A percentile compares a stretch with the other conserved stretches of the same genome.
phyloP scores from a whole-genome alignment of 2,329 filamentous ascomycete species.

The Didymella pinodella region DNA sequence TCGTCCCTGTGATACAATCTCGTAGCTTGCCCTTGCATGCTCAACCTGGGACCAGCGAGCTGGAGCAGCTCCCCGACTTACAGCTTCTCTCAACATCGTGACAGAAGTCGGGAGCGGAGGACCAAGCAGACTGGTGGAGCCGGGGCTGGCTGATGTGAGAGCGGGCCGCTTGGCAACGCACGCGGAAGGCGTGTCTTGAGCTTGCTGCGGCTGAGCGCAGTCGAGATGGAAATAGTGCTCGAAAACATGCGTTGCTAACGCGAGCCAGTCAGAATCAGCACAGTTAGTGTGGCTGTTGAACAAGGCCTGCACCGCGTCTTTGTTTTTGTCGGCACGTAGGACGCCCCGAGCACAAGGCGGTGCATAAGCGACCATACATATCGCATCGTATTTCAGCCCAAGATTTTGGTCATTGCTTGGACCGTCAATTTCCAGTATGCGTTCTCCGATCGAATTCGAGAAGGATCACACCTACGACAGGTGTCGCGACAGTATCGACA shows the following conservation, averaged over 20 bases:
- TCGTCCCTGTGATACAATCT: neutral
- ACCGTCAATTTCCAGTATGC: slow-evolving; percentile 25
- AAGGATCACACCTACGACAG: slow-evolving; percentile 32
- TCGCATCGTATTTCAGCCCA: slow-evolving; percentile 26
- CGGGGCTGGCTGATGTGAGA: slow-evolving; percentile 25
- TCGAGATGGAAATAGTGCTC: slow-evolving; percentile 29
- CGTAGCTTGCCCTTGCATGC: neutral
- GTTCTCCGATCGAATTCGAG: slow-evolving; percentile 37
- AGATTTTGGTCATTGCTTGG: slow-evolving; percentile 14
- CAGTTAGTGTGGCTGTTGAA: slow-evolving; percentile 21
- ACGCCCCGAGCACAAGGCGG: slow-evolving; percentile 27
- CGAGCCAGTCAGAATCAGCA: slow-evolving; percentile 16
- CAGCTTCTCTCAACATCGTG: slow-evolving; percentile 6
- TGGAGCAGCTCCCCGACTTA: neutral
- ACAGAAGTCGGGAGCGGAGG: slow-evolving; percentile 1
- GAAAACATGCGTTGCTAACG: slow-evolving; percentile 12
- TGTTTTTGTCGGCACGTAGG: slow-evolving; percentile 24
- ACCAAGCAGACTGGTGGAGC: slow-evolving; percentile 10
- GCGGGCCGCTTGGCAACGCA: slow-evolving; percentile 27
- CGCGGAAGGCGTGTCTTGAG: slow-evolving; percentile 14
- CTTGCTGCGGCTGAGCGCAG: slow-evolving; percentile 26
- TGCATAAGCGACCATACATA: slow-evolving; percentile 27
- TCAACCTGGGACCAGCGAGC: neutral
- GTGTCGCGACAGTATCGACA: slow-evolving; percentile 36
- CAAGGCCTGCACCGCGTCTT: slow-evolving; percentile 13